Evolutionary conservation across 768 basidiomycete species (phyloP).

Genomic region (Suillus discolor): DNA sequence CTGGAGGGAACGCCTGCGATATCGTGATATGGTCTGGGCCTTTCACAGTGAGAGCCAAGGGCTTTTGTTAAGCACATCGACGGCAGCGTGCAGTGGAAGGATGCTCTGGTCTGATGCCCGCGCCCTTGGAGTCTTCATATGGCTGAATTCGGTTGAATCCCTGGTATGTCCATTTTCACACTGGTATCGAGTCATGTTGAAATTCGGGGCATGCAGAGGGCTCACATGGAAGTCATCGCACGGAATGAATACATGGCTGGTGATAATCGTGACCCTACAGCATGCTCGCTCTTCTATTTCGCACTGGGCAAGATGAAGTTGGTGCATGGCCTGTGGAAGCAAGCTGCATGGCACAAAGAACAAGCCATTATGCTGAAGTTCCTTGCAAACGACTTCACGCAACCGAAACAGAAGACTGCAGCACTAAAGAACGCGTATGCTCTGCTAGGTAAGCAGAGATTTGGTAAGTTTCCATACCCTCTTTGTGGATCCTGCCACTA

Average conservation of each 20-base stretch:
- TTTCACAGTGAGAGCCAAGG: constrained; percentile 95
- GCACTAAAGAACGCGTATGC: constrained; percentile 97
- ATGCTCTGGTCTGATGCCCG: constrained; percentile 91
- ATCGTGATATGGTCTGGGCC: constrained; percentile 96
- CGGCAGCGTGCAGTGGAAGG: constrained; percentile 75
- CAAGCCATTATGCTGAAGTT: constrained; percentile 90
- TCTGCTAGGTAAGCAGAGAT: constrained; percentile 86
- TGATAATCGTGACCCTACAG: constrained; percentile 84
- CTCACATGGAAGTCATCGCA: constrained; percentile 85
- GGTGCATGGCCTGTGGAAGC: constrained; percentile 94
- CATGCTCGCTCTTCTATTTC: constrained; percentile 92
- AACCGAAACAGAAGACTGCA: constrained; percentile 86
- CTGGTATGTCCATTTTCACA: constrained; percentile 55
- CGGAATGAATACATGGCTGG: constrained; percentile 91
- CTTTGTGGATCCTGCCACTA: constrained; percentile 6
- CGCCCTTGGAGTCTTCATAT: constrained; percentile 83
- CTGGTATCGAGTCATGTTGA: constrained; percentile 6
- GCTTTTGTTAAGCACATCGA: constrained; percentile 70
- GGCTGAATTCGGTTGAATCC: constrained; percentile 79
- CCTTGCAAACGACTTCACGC: constrained; percentile 84
- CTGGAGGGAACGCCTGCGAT: constrained; percentile 77
- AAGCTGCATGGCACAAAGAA: constrained; percentile 92
- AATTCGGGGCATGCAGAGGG: constrained; percentile 49
- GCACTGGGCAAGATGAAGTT: constrained; percentile 91
- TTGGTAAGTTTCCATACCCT: constrained; percentile 57